phyloP scores from a whole-genome alignment of 2,329 filamentous ascomycete species.

The Catunica adiposa region DNA sequence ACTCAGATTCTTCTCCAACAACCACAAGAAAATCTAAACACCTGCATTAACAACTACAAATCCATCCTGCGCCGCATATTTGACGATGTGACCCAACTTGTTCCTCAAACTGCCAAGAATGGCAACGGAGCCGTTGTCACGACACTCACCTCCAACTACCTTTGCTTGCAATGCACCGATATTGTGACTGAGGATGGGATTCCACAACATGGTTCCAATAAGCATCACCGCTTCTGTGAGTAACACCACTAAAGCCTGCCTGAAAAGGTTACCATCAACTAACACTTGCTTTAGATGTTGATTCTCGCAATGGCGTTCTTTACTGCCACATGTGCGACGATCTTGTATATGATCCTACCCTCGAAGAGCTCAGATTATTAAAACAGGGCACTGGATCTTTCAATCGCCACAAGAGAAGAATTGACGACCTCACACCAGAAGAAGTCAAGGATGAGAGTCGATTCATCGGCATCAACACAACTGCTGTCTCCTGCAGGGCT shows the following conservation, averaged over 20 bases:
- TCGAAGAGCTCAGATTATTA: conserved; percentile 57
- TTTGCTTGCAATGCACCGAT: conserved; percentile 56
- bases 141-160: conserved; percentile 49
- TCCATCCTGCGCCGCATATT: conserved; percentile 54
- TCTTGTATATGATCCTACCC: conserved; percentile 64
- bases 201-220: conserved; percentile 49
- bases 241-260: conserved; percentile 9
- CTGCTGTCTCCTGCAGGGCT: conserved; percentile 64
- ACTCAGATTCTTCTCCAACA: conserved; percentile 49
- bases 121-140: conserved; percentile 40
- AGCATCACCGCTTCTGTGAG: conserved; percentile 58
- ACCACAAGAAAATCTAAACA: conserved; percentile 47
- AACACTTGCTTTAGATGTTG: conserved; percentile 43
- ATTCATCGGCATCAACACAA: conserved; percentile 65
- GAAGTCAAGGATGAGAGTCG: conserved; percentile 53
- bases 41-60: conserved; percentile 55
- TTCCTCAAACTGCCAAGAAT: conserved; percentile 47
- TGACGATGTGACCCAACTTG: conserved; percentile 42
- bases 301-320: conserved; percentile 56
- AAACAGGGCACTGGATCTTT: conserved; percentile 53
- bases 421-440: conserved; percentile 52
- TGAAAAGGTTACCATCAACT: conserved; percentile 15
- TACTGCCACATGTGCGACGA: conserved; percentile 74
- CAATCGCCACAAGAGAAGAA: conserved; percentile 56
- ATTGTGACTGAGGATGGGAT: conserved; percentile 52